These are phyloP conservation scores for Sanghuangporus baumii DNA, from an alignment of 1,284 basidiomycete species.

Conservation along the genomic window DNA sequence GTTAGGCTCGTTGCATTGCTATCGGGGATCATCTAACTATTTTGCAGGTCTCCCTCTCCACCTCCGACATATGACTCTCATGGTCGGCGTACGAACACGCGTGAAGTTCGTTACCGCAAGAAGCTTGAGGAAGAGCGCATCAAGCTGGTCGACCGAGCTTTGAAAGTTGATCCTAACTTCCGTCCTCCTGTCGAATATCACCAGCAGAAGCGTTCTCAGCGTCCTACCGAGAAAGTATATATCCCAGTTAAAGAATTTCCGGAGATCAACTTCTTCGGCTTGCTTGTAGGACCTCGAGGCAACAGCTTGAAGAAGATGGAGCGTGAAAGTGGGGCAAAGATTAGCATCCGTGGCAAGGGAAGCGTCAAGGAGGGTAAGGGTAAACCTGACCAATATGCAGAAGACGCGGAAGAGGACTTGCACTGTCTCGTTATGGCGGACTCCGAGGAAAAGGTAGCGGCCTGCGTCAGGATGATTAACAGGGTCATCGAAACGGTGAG, in stretches of 20 bases:
- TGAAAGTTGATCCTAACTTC: constrained; percentile 98
- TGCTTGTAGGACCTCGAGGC: constrained; percentile 96
- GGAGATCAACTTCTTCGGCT: constrained; percentile 99
- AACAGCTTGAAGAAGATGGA: constrained; percentile 99
- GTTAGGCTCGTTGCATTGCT: constrained; percentile 19
- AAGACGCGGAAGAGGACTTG: constrained; percentile 98
- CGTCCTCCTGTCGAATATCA: constrained; percentile 95
- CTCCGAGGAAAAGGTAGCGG: constrained; percentile 83
- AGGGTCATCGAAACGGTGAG: constrained; percentile 95
- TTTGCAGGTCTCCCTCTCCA: constrained; percentile 82
- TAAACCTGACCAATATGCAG: constrained; percentile 85
- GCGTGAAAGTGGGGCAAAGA: constrained; percentile 95
- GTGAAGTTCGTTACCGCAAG: constrained; percentile 96
- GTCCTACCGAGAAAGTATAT: constrained; percentile 96
- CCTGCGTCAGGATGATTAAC: constrained; percentile 94
- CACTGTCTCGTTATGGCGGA: constrained; percentile 97
- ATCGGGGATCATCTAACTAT: background rate
- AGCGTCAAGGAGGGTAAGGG: constrained; percentile 99
- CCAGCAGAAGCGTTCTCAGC: constrained; percentile 85
- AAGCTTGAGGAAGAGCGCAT: constrained; percentile 98
- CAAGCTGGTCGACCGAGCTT: constrained; percentile 87
- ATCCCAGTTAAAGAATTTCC: constrained; percentile 99
- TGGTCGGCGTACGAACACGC: constrained; percentile 96
- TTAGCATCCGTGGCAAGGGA: constrained; percentile 96
- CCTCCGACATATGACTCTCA: constrained; percentile 96